Evolutionary conservation across 495 filamentous ascomycete species (phyloP).

Genomic region (Echria macrotheca): DNA sequence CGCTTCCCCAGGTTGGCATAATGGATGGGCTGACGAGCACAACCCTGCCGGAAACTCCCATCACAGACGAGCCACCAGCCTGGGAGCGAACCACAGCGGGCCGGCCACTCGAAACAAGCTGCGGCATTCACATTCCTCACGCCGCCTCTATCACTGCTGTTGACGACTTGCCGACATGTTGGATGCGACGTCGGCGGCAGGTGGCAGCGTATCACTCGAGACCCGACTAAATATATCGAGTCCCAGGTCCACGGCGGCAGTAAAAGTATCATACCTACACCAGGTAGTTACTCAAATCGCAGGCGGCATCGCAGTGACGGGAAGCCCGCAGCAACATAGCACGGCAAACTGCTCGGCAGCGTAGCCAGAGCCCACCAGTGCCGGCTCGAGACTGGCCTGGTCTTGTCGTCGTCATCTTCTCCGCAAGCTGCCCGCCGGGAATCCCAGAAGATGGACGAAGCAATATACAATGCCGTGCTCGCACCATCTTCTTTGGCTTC

Average conservation of each 20-base stretch:
- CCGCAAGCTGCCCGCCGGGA: neutral
- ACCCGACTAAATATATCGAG: neutral
- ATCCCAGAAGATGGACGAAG: neutral
- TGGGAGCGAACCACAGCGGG: neutral
- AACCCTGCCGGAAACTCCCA: neutral
- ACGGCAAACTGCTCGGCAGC: no score
- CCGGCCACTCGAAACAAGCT: no score
- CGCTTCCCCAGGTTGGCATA: neutral
- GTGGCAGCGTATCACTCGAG: no score
- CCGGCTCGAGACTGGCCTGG: neutral
- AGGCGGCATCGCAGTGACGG: no score
- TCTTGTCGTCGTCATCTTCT: neutral
- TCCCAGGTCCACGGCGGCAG: neutral
- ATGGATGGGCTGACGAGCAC: neutral
- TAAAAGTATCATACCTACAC: no score
- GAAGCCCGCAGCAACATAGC: no score
- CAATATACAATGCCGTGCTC: constrained; percentile 1
- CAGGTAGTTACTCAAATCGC: neutral
- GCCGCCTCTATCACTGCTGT: neutral
- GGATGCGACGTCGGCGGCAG: neutral
- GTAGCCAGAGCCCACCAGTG: no score
- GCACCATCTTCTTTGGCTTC: constrained; percentile 4
- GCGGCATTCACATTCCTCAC: no score
- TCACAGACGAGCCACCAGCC: neutral
- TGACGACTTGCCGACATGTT: neutral